phyloP scores from a whole-genome alignment of 1,284 basidiomycete genomes.

The Peniophora sp. region DNA sequence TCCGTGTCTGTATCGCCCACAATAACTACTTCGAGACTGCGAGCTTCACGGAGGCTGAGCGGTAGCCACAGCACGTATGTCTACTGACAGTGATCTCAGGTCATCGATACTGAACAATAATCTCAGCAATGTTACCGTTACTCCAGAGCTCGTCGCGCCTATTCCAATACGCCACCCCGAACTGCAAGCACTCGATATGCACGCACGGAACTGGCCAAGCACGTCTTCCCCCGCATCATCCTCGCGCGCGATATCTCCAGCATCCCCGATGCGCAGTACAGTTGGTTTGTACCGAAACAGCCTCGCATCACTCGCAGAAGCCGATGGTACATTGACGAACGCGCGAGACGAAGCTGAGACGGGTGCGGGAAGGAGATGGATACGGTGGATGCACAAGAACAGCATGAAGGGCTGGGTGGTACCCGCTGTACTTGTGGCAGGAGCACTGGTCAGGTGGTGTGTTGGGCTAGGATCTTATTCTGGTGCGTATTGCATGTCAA shows the following conservation, averaged over 20 bases:
- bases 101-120: too few species aligned
- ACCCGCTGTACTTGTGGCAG: slow-evolving; percentile 41
- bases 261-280: slow-evolving; percentile 1
- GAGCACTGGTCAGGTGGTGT: slow-evolving; percentile 56
- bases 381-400: slow-evolving; percentile 70
- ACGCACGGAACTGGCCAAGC: slow-evolving; percentile 15
- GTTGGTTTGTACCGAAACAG: slow-evolving; percentile 15
- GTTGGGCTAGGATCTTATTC: slow-evolving; percentile 77
- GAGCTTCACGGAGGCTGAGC: slow-evolving; percentile 1
- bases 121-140: slow-evolving; percentile 8
- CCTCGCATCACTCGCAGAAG: slow-evolving; percentile 25
- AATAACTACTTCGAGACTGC: slow-evolving; percentile 7
- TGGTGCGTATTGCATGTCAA: slow-evolving; percentile 41
- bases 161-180: slow-evolving; percentile 21
- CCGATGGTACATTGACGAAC: slow-evolving; percentile 15
- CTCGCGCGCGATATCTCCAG: slow-evolving; percentile 18
- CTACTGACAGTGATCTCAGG: not conserved
- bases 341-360: slow-evolving; percentile 26
- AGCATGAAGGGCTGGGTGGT: slow-evolving; percentile 53
- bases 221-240: slow-evolving; percentile 15
- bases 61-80: not conserved
- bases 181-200: slow-evolving; percentile 15
- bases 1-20: not conserved
- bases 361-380: slow-evolving; percentile 51
- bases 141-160: slow-evolving; percentile 23